Base-by-base conservation (phyloP, 805 yeast species). In the Sugiyamaella chiloensis region DNA sequence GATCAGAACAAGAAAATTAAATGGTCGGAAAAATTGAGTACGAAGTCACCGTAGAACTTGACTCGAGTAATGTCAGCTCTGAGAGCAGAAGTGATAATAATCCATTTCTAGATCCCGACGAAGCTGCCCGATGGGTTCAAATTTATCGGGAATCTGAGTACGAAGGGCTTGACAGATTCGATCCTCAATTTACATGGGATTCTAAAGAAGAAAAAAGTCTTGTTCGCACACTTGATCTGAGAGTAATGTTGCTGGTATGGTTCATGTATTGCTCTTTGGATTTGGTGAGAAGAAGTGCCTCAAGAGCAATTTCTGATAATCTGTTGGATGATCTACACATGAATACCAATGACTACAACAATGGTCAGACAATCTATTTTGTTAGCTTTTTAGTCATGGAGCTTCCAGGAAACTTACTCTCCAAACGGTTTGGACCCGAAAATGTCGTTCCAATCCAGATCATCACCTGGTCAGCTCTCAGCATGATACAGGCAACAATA, bases 381-480 rank as follows among this genome's bases (percentile, higher is more conserved):
- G n/a, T n/a, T n/a, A n/a, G n/a, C n/a, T 82, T 82, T 56, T 60
- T 81, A 42, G 55, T 65, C 20, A 76, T 83, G 14, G 87, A 82
- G 60, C 60, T 82, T 11, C 87, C 87, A 0, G 79, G 85, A 2
- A 85, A 82, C 57, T 66, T 82, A 53, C 68, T 82, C 29, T 75
- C 84, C n/a, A 81, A 83, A 61, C 72, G 70, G 45, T 44, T 83
- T 29, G 88, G 87, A n/a, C 76, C 83, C 3, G 86, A 80, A 56
- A 56, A 69, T 21, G 80, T 83, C 77, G 76, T 81, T 51, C 85
- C 85, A 2, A 62, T 69, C 35, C 84, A 81, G 56, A 71, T 81
- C 63, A 51, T 64, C 12, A 45, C 69, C 3, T 81, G 86, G 86
- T 72, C 79, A 42, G 51, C 74, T 6, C 79, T 81, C 14, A 74